Evolutionary conservation across 768 basidiomycete species (phyloP).

Genomic region (Sarcodon sp.): DNA sequence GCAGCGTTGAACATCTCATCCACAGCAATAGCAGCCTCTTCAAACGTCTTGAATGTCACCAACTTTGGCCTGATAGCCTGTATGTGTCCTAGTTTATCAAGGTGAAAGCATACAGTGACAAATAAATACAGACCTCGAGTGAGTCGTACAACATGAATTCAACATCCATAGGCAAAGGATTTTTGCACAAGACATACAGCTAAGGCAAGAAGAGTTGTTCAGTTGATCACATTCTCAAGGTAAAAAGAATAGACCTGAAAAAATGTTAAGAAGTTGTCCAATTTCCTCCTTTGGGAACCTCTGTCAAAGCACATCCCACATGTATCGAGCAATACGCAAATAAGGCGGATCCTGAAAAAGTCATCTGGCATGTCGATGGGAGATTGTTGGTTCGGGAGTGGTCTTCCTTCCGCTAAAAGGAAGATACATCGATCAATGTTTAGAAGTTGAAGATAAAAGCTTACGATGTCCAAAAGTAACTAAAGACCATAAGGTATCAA

Average conservation of each 20-base stretch:
- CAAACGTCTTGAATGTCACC: conserved; percentile 54
- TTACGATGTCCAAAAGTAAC: conserved; percentile 93
- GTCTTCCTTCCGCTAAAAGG: conserved; percentile 71
- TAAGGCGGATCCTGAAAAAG: conserved; percentile 86
- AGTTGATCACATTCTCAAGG: not conserved
- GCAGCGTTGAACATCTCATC: conserved; percentile 78
- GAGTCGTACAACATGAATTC: conserved; percentile 97
- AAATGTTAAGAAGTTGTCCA: conserved; percentile 86
- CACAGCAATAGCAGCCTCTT: conserved; percentile 78
- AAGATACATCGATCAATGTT: conserved; percentile 1
- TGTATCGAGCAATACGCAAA: conserved; percentile 88
- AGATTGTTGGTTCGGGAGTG: conserved; percentile 63
- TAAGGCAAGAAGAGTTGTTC: conserved; percentile 12
- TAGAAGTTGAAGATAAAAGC: conserved; percentile 17
- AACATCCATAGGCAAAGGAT: conserved; percentile 88
- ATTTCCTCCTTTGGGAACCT: conserved; percentile 82
- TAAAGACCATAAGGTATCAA: conserved; percentile 89
- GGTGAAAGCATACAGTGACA: not conserved
- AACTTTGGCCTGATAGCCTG: conserved; percentile 85
- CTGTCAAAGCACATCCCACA: conserved; percentile 98
- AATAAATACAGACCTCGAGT: conserved; percentile 48
- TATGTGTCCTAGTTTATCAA: conserved; percentile 1
- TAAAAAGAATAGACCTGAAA: conserved; percentile 58
- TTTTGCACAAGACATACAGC: conserved; percentile 88
- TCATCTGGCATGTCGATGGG: conserved; percentile 89